phyloP scores from a whole-genome alignment of 495 filamentous ascomycete species.

The Rostrohypoxylon terebratum region DNA sequence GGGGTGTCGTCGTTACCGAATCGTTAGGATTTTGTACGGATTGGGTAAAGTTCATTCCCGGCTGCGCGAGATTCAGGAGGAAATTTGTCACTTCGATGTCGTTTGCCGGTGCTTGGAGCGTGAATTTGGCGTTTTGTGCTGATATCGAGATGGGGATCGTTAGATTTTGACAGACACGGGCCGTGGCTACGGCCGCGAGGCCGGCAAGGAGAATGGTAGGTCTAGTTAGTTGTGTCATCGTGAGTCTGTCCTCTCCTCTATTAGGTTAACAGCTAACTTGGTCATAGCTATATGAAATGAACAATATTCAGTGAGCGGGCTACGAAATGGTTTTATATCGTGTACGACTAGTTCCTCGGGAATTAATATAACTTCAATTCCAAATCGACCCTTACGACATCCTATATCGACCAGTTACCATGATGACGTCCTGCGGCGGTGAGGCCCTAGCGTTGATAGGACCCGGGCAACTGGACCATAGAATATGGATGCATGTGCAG shows the following conservation, averaged over 20 bases:
- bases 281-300: background rate
- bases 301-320: background rate
- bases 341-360: background rate
- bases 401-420: constrained; percentile 1
- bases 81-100: constrained; percentile 55
- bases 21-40: constrained; percentile 1
- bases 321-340: constrained; percentile 1
- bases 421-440: constrained; percentile 16
- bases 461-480: constrained; percentile 1
- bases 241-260: background rate
- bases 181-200: constrained; percentile 32
- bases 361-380: background rate
- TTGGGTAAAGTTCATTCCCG: constrained; percentile 48
- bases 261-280: background rate
- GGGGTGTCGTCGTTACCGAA: constrained; percentile 7
- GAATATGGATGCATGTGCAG: constrained; percentile 1
- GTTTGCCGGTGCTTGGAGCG: constrained; percentile 38
- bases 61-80: constrained; percentile 44
- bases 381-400: constrained; percentile 4
- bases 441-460: background rate
- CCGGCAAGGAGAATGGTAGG: constrained; percentile 5
- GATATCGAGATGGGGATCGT: constrained; percentile 55
- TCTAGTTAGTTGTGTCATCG: constrained; percentile 17
- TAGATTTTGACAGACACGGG: constrained; percentile 51
- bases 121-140: constrained; percentile 50